A percentile compares a stretch with the other conserved stretches of the same genome.
Conservation (phyloP, 2,329 filamentous ascomycete genomes). For the Penicillium sp. region DNA sequence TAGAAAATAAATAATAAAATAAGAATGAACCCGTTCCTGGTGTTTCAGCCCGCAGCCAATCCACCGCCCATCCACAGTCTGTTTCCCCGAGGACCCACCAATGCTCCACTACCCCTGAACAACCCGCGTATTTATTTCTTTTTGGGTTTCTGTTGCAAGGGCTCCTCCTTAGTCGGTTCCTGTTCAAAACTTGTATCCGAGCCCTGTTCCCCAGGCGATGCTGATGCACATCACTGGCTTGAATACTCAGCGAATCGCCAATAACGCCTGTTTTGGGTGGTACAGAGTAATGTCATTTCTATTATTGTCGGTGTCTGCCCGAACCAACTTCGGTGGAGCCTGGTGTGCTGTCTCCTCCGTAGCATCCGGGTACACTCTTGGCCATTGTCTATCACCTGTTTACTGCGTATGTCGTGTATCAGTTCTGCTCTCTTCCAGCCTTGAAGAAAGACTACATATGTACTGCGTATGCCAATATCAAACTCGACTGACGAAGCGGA, state of each 20-base stretch:
- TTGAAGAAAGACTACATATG: too few species aligned
- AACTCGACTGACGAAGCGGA: neutral
- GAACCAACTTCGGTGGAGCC: slow-evolving; percentile 4
- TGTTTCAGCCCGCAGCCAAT: slow-evolving; percentile 17
- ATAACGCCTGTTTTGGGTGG: too few species aligned
- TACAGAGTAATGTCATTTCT: neutral
- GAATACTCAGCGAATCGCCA: neutral
- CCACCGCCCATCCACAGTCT: slow-evolving; percentile 17
- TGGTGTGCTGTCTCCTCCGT: slow-evolving; percentile 5
- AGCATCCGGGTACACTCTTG: slow-evolving; percentile 4
- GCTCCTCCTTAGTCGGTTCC: neutral
- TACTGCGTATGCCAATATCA: neutral
- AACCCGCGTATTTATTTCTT: slow-evolving; percentile 9
- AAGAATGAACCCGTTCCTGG: slow-evolving; percentile 2
- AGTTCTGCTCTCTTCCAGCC: neutral
- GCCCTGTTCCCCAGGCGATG: neutral
- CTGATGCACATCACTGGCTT: neutral
- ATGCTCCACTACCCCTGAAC: slow-evolving; percentile 24
- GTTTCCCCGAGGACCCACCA: slow-evolving; percentile 4
- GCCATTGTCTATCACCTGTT: neutral
- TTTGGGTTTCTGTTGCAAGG: neutral
- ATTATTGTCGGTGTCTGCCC: neutral
- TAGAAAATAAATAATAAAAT: neutral
- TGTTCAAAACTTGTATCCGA: neutral
- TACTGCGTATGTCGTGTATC: too few species aligned